Evolutionary conservation across 2,329 filamentous ascomycete species (phyloP).

Genomic region (Monosporascus sp.): DNA sequence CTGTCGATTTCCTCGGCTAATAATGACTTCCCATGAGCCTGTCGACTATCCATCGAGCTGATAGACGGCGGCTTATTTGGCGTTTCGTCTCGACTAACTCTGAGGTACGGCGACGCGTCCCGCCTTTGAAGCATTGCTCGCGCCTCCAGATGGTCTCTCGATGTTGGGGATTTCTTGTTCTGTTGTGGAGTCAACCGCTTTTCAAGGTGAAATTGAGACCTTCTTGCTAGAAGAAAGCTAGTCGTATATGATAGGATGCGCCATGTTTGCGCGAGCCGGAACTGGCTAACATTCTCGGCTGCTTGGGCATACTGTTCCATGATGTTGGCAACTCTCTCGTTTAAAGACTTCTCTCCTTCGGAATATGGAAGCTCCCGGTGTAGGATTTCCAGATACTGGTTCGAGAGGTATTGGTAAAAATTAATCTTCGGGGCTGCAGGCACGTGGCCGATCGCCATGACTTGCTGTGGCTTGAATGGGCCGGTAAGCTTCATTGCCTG

Average conservation of each 20-base stretch:
- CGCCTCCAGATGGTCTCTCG: constrained; percentile 7
- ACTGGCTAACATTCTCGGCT: constrained; percentile 52
- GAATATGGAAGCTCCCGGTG: constrained; percentile 41
- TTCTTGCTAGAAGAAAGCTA: constrained; percentile 45
- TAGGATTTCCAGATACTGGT: constrained; percentile 51
- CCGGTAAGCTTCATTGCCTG: constrained; percentile 54
- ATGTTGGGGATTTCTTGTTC: constrained; percentile 5
- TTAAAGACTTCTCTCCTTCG: constrained; percentile 32
- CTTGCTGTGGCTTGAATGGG: constrained; percentile 53
- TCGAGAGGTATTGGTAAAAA: constrained; percentile 52
- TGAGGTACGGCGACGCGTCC: constrained; percentile 13
- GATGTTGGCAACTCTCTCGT: constrained; percentile 43
- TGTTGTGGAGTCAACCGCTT: constrained; percentile 34
- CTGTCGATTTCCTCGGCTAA: constrained; percentile 54
- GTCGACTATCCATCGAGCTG: constrained; percentile 29
- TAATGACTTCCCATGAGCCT: constrained; percentile 36
- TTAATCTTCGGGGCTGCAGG: constrained; percentile 46
- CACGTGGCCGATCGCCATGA: constrained; percentile 56
- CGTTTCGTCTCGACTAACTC: constrained; percentile 15
- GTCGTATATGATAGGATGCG: constrained; percentile 54
- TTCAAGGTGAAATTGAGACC: constrained; percentile 54
- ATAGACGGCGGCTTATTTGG: constrained; percentile 21
- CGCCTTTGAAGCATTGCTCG: constrained; percentile 8
- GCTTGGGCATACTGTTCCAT: constrained; percentile 52
- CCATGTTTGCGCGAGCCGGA: constrained; percentile 60